Conservation (phyloP, 2,329 filamentous ascomycete genomes). For the Phaeosphaeria sp. region DNA sequence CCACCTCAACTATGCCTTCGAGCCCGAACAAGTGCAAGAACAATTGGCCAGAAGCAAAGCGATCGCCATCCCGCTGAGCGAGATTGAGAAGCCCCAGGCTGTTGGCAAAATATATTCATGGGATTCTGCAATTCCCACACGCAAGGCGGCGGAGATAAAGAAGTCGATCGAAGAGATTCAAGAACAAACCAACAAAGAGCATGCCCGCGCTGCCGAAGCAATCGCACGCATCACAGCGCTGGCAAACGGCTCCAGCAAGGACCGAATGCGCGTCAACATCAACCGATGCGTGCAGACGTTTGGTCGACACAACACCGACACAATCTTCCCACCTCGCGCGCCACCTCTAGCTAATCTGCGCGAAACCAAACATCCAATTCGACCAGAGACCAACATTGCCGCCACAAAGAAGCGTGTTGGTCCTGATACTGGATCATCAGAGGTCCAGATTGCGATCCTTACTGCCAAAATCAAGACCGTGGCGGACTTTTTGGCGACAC, state of each 20-base stretch:
- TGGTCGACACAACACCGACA: conserved; percentile 88
- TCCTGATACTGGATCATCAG: conserved; percentile 90
- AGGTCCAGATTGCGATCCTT: conserved; percentile 96
- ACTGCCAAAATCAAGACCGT: conserved; percentile 91
- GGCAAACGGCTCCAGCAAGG: conserved; percentile 77
- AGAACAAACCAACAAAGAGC: conserved; percentile 47
- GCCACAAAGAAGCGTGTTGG: conserved; percentile 69
- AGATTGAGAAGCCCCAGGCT: conserved; percentile 12
- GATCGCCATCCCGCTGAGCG: conserved; percentile 65
- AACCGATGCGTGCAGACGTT: conserved; percentile 85
- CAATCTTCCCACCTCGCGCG: conserved; percentile 66
- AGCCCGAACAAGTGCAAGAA: conserved; percentile 68
- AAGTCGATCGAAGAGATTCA: conserved; percentile 29
- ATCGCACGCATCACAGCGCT: conserved; percentile 80
- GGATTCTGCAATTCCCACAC: conserved; percentile 8
- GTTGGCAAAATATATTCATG: conserved; percentile 9
- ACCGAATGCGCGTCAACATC: conserved; percentile 82
- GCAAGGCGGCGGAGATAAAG: conserved; percentile 7
- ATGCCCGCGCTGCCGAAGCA: conserved; percentile 75
- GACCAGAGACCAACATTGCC: conserved; percentile 49
- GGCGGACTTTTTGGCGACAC: conserved; percentile 71
- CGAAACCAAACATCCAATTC: conserved; percentile 49
- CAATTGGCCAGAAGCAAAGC: conserved; percentile 72
- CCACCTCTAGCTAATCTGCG: conserved; percentile 54
- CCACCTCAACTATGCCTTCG: conserved; percentile 79